Conservation (phyloP, 164 flowering plant species). For the Platanus orientalis region DNA sequence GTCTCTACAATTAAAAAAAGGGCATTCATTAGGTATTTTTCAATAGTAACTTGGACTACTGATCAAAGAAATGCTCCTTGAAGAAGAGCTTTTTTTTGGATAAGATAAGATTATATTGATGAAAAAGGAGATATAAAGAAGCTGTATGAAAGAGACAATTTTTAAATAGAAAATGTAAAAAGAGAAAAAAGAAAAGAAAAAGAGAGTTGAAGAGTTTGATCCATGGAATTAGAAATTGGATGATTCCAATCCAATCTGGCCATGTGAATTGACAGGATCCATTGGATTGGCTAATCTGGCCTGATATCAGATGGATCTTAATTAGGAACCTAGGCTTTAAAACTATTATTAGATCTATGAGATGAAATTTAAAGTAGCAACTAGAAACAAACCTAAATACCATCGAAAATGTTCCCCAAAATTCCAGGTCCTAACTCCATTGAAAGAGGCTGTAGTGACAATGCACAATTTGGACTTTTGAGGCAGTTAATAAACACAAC, state of each 20-base stretch:
- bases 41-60: neutral
- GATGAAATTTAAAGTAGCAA: neutral
- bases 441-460: constrained; percentile 76
- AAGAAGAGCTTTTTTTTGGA: neutral
- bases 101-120: no score
- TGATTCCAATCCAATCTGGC: no score
- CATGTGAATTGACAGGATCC: no score
- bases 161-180: neutral
- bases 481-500: neutral
- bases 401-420: constrained; percentile 96
- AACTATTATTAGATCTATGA: no score
- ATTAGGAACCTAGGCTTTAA: no score
- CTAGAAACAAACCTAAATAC: constrained; percentile 73
- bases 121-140: no score
- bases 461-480: constrained; percentile 1
- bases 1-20: constrained; percentile 54
- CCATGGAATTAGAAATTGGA: no score
- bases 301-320: no score
- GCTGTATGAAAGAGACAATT: no score
- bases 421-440: constrained; percentile 99
- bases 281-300: no score
- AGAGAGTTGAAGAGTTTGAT: neutral
- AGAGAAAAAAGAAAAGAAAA: neutral
- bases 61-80: neutral
- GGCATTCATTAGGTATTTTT: neutral